Percentiles rank a stretch among this genome's conserved stretches.
phyloP scores from a whole-genome alignment of 306 rosid genomes.

The Corylus heterophylla region DNA sequence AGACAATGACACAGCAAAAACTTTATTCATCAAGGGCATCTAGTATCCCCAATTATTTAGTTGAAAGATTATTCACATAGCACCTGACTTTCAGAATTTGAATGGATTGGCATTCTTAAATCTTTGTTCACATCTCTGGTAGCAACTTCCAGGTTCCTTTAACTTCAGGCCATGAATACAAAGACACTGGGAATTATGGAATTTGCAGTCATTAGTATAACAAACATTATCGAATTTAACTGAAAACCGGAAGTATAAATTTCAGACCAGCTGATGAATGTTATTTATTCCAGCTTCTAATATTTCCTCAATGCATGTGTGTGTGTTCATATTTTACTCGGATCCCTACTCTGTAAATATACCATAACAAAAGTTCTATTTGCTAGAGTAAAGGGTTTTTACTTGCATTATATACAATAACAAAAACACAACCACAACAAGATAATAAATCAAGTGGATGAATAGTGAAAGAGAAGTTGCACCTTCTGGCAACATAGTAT shows the following conservation, averaged over 20 bases:
- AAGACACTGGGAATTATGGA: neutral
- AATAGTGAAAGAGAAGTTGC: constrained; percentile 14
- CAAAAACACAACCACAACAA: neutral
- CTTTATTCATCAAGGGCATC: neutral
- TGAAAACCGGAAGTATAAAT: neutral
- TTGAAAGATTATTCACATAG: neutral
- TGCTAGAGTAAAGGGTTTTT: neutral
- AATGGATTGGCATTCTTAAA: neutral
- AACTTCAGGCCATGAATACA: neutral
- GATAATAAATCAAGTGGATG: constrained; percentile 21
- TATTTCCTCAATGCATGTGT: neutral
- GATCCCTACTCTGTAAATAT: neutral
- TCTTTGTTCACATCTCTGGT: neutral
- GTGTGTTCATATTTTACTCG: neutral
- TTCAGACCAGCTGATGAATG: neutral
- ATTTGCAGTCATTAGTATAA: neutral
- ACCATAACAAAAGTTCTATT: neutral
- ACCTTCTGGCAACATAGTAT: constrained; percentile 18
- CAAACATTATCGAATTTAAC: neutral
- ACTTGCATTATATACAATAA: neutral
- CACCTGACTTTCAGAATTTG: neutral
- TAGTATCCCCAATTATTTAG: neutral
- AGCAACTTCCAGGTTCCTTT: neutral
- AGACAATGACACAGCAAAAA: neutral
- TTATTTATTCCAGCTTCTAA: neutral